These are phyloP conservation scores for Cephalotrichum gorgonifer DNA, from an alignment of 2,329 filamentous ascomycete species.

Conservation along the genomic window DNA sequence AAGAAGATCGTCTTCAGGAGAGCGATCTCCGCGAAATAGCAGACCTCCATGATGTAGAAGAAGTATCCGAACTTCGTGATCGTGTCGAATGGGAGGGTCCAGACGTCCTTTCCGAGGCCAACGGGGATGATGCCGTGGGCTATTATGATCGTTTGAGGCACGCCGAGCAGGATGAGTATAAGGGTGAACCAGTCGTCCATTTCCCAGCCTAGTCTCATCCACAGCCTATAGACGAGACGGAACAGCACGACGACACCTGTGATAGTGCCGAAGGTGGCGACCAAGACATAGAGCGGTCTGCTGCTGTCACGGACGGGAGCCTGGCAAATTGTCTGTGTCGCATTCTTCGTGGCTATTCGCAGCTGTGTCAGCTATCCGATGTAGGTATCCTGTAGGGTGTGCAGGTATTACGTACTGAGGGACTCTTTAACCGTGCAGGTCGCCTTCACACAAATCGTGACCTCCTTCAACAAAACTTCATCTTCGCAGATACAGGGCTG, in stretches of 20 bases:
- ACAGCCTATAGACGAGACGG: slow-evolving; percentile 26
- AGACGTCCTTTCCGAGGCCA: slow-evolving; percentile 40
- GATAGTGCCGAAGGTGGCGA: slow-evolving; percentile 21
- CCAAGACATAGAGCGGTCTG: slow-evolving; percentile 21
- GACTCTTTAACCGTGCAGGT: slow-evolving; percentile 19
- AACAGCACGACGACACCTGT: slow-evolving; percentile 28
- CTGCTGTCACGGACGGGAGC: slow-evolving; percentile 19
- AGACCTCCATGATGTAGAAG: slow-evolving; percentile 29
- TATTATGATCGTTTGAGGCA: slow-evolving; percentile 20
- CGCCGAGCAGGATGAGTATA: slow-evolving; percentile 14
- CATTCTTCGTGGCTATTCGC: slow-evolving; percentile 10
- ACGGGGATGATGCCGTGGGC: slow-evolving; percentile 20
- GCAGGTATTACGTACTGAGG: slow-evolving; percentile 16
- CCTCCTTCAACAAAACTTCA: slow-evolving; percentile 12
- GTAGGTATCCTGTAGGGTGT: not conserved
- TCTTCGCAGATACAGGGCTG: slow-evolving; percentile 21
- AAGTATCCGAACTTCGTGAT: slow-evolving; percentile 32
- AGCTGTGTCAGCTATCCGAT: too few relatives aligned
- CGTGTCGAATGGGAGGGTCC: slow-evolving; percentile 29
- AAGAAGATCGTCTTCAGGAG: slow-evolving; percentile 41
- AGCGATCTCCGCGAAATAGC: slow-evolving; percentile 36
- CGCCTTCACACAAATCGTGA: slow-evolving; percentile 16
- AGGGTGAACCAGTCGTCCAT: slow-evolving; percentile 27
- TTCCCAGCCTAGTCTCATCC: slow-evolving; percentile 21
- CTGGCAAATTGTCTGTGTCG: slow-evolving; percentile 16